Evolutionary conservation across 106 monocot genomes (phyloP).

Genomic region (Dendrobium catenatum): DNA sequence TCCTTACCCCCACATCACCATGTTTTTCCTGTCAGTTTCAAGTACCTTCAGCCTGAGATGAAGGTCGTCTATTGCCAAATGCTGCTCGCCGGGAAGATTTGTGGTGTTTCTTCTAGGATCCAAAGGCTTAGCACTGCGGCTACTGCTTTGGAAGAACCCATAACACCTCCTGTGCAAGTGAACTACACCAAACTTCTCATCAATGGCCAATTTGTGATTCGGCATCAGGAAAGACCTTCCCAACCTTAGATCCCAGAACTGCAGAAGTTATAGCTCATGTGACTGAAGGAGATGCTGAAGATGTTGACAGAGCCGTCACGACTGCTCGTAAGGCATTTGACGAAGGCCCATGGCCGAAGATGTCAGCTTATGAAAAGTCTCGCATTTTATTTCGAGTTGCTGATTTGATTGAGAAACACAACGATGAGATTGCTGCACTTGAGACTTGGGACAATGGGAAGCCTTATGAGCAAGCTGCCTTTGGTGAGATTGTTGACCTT

Average conservation of each 20-base stretch:
- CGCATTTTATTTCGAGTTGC: too few relatives aligned
- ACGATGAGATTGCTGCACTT: too few relatives aligned
- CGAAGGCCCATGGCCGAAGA: slow-evolving; percentile 93
- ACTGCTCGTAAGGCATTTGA: slow-evolving; percentile 97
- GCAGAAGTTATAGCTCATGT: slow-evolving; percentile 93
- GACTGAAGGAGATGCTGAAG: slow-evolving; percentile 83
- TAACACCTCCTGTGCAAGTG: slow-evolving; percentile 67
- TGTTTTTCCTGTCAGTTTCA: too few relatives aligned
- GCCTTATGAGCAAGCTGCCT: too few relatives aligned
- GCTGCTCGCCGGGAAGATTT: slow-evolving; percentile 10
- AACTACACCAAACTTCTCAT: slow-evolving; percentile 72
- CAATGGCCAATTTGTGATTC: slow-evolving; percentile 76
- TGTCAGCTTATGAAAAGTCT: slow-evolving; percentile 67
- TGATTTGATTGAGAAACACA: too few relatives aligned
- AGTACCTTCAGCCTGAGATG: too few relatives aligned
- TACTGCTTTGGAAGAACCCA: slow-evolving; percentile 51
- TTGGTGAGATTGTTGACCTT: too few relatives aligned
- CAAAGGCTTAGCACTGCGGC: slow-evolving; percentile 48
- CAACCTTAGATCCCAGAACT: slow-evolving; percentile 85
- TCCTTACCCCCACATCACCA: too few relatives aligned
- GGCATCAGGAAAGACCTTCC: slow-evolving; percentile 86
- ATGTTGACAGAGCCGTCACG: slow-evolving; percentile 62
- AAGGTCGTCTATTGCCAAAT: too few relatives aligned
- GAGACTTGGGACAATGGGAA: too few relatives aligned
- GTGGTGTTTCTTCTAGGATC: slow-evolving; percentile 12